Conservation (phyloP, 176 grass and related monocot species). For the Paspalum vaginatum region DNA sequence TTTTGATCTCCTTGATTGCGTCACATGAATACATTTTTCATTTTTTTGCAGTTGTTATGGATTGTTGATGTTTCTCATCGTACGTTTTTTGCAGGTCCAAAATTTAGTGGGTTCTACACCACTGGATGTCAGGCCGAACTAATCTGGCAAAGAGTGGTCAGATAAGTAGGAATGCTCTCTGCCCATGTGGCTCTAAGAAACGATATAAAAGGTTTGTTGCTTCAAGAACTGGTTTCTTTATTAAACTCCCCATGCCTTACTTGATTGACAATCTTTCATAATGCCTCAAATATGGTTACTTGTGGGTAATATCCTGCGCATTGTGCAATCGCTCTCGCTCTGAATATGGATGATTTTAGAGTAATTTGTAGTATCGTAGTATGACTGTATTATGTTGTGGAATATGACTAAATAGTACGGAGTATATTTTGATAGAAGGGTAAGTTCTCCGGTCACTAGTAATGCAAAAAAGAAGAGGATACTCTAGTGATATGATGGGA, state of each 20-base stretch:
- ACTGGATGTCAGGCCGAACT: conserved; percentile 54
- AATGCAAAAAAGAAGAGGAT: background rate
- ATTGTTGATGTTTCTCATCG: background rate
- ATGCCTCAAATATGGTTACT: background rate
- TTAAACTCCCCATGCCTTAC: background rate
- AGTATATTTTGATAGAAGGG: background rate
- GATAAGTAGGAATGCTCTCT: conserved; percentile 85
- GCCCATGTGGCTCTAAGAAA: conserved; percentile 86
- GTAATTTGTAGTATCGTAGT: background rate
- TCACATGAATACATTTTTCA: conserved; percentile 5
- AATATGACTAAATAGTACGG: background rate
- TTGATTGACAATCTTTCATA: conserved; percentile 10
- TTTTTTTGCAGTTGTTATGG: conserved; percentile 17
- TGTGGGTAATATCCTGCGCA: background rate
- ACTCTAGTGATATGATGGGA: background rate
- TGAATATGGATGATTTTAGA: background rate
- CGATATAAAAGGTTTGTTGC: conserved; percentile 84
- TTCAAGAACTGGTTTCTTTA: conserved; percentile 3
- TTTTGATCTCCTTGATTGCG: background rate
- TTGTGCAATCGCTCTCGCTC: background rate
- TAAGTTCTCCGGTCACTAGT: background rate
- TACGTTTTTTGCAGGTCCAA: conserved; percentile 63
- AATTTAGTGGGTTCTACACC: conserved; percentile 84
- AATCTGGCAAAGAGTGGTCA: conserved; percentile 85
- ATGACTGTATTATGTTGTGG: background rate